These are phyloP conservation scores for Ogataea pini DNA, from an alignment of 805 yeast genomes.

Conservation along the genomic window DNA sequence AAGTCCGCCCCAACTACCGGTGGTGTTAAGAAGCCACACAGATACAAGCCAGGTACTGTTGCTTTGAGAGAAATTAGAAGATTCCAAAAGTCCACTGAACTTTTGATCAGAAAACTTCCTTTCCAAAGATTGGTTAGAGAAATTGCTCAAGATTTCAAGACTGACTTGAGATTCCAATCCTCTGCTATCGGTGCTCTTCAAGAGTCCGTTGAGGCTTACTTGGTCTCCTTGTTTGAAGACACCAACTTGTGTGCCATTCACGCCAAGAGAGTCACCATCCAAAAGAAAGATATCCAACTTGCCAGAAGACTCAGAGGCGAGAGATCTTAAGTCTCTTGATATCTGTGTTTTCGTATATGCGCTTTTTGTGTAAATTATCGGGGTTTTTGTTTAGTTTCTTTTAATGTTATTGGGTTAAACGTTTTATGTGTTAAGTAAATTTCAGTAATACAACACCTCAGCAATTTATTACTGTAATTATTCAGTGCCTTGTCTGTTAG, in stretches of 20 bases:
- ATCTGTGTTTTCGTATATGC: conserved; percentile 6
- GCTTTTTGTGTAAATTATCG: conserved; percentile 18
- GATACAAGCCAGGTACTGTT: conserved; percentile 97
- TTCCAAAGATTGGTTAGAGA: conserved; percentile 97
- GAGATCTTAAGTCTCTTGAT: conserved; percentile 59
- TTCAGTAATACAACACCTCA: too few species aligned
- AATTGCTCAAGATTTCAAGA: conserved; percentile 91
- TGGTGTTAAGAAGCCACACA: conserved; percentile 93
- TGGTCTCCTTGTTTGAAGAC: conserved; percentile 94
- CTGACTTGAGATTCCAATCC: conserved; percentile 94
- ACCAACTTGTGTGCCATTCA: conserved; percentile 98
- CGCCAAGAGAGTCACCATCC: conserved; percentile 98
- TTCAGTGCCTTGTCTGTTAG: too few species aligned
- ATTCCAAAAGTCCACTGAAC: conserved; percentile 95
- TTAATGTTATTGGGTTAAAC: conserved; percentile 21
- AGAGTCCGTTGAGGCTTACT: conserved; percentile 98
- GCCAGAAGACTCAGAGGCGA: conserved; percentile 99
- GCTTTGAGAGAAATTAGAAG: conserved; percentile 97
- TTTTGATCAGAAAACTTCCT: conserved; percentile 93
- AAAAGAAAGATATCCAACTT: conserved; percentile 96
- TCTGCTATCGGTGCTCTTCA: conserved; percentile 97
- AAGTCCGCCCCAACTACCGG: conserved; percentile 90
- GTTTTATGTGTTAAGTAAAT: conserved; percentile 8
- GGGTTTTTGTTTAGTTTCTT: conserved; percentile 15
- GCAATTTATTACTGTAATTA: too few species aligned